Evolutionary conservation across 345 rosid species (phyloP).

Genomic region (Mangifera indica): DNA sequence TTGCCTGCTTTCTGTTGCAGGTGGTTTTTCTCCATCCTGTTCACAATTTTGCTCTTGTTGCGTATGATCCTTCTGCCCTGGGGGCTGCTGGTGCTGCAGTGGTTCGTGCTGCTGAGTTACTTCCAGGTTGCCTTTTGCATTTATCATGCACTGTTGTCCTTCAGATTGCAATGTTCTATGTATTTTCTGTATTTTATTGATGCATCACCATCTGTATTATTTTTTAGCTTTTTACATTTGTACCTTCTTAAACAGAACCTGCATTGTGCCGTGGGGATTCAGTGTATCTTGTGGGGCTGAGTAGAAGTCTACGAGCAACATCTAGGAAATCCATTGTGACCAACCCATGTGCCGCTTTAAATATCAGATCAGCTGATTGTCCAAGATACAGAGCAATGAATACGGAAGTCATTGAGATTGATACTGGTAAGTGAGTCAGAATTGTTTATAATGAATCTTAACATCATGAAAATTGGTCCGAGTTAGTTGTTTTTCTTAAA

Average conservation of each 20-base stretch:
- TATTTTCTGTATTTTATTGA: background rate
- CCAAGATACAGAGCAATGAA: slow-evolving; percentile 95
- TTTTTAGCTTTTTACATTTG: background rate
- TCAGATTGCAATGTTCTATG: background rate
- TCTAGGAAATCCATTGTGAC: slow-evolving; percentile 88
- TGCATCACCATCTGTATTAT: background rate
- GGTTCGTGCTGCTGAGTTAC: slow-evolving; percentile 84
- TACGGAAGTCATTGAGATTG: slow-evolving; percentile 94
- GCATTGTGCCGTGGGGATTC: slow-evolving; percentile 87
- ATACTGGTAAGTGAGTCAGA: slow-evolving; percentile 59
- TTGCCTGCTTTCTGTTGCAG: slow-evolving; percentile 40
- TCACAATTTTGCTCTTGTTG: slow-evolving; percentile 89
- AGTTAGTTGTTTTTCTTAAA: background rate
- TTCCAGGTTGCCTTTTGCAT: slow-evolving; percentile 51
- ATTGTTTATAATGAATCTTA: slow-evolving; percentile 12
- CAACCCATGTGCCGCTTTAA: slow-evolving; percentile 85
- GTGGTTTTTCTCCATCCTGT: slow-evolving; percentile 98
- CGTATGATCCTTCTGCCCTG: slow-evolving; percentile 79
- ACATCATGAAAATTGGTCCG: background rate
- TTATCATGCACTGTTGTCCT: slow-evolving; percentile 3
- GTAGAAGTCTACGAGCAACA: slow-evolving; percentile 86
- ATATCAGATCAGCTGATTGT: slow-evolving; percentile 83
- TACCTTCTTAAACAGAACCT: slow-evolving; percentile 57
- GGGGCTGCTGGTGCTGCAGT: slow-evolving; percentile 67
- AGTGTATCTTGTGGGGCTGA: slow-evolving; percentile 84